Evolutionary conservation across 2,329 filamentous ascomycete species (phyloP).

Genomic region (Cryphonectria carpinicola): DNA sequence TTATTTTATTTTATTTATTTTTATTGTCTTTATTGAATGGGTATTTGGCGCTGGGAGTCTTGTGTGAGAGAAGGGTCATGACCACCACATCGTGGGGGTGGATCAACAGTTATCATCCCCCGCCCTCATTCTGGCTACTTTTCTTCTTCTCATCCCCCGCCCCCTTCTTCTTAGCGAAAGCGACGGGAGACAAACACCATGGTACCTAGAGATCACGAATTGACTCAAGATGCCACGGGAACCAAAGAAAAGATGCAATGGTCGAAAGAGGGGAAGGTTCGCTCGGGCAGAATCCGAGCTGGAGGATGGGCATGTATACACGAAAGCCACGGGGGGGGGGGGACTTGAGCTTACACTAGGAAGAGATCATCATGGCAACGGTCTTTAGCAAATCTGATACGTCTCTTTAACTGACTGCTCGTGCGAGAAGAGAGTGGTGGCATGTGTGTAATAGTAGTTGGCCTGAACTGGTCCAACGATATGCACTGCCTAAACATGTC

Average conservation of each 20-base stretch:
- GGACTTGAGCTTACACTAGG: neutral
- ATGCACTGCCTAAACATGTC: neutral
- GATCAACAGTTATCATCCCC: constrained; percentile 8
- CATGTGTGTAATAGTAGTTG: neutral
- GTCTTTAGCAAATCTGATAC: neutral
- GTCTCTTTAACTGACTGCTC: neutral
- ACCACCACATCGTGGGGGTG: constrained; percentile 6
- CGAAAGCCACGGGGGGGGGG: too few relatives aligned
- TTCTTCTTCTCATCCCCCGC: neutral
- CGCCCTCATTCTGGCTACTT: neutral
- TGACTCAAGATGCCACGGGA: constrained; percentile 1
- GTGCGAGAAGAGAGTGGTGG: neutral
- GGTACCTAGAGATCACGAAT: neutral
- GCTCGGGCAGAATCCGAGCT: neutral
- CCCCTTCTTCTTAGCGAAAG: neutral
- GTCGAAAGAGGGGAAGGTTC: neutral
- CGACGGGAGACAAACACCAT: neutral
- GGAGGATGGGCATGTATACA: neutral
- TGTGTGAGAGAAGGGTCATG: constrained; percentile 1
- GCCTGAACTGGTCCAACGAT: neutral
- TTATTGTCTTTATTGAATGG: constrained; percentile 4
- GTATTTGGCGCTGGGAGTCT: neutral
- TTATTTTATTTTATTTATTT: neutral
- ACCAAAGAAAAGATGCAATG: neutral
- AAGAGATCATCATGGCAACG: constrained; percentile 2